Conservation (phyloP, 495 filamentous ascomycete genomes). For the Chaetomium fimeti region DNA sequence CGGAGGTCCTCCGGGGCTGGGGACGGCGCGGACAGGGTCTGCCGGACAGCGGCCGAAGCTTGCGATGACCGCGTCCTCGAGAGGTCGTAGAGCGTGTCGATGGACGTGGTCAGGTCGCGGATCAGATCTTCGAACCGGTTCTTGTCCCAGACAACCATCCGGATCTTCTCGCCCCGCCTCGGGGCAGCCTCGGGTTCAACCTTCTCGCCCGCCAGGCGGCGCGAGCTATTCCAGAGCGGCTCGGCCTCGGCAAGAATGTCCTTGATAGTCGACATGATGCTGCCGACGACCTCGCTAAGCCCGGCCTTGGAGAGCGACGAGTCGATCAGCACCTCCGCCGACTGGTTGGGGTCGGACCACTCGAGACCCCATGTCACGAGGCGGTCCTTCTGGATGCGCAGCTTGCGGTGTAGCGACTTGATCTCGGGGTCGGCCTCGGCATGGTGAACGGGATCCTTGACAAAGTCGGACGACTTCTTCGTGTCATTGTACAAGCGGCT, state of each 20-base stretch:
- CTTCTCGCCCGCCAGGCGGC: slow-evolving; percentile 45
- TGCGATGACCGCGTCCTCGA: slow-evolving; percentile 64
- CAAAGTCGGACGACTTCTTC: slow-evolving; percentile 81
- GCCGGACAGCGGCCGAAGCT: slow-evolving; percentile 29
- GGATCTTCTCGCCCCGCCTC: slow-evolving; percentile 44
- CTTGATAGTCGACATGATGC: slow-evolving; percentile 86
- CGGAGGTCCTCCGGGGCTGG: slow-evolving; percentile 45
- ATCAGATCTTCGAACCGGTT: slow-evolving; percentile 66
- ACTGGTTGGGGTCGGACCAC: slow-evolving; percentile 72
- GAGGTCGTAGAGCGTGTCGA: slow-evolving; percentile 86
- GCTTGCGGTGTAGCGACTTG: slow-evolving; percentile 55
- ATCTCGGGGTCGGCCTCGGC: slow-evolving; percentile 55
- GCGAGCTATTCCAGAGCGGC: slow-evolving; percentile 61
- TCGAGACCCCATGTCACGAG: slow-evolving; percentile 86
- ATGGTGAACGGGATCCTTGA: slow-evolving; percentile 66
- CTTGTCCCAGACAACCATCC: slow-evolving; percentile 57
- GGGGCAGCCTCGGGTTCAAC: slow-evolving; percentile 38
- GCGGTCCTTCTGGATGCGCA: slow-evolving; percentile 68
- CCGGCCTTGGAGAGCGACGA: slow-evolving; percentile 80
- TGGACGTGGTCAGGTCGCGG: slow-evolving; percentile 74
- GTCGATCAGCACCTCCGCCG: slow-evolving; percentile 69
- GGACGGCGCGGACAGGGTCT: slow-evolving; percentile 30
- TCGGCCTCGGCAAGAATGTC: slow-evolving; percentile 84
- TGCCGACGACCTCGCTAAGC: slow-evolving; percentile 80
- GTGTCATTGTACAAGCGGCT: slow-evolving; percentile 91